Evolutionary conservation across 768 basidiomycete genomes (phyloP), one percentile per base, ranked within the genome.

Genomic region (Lactarius indigo): DNA sequence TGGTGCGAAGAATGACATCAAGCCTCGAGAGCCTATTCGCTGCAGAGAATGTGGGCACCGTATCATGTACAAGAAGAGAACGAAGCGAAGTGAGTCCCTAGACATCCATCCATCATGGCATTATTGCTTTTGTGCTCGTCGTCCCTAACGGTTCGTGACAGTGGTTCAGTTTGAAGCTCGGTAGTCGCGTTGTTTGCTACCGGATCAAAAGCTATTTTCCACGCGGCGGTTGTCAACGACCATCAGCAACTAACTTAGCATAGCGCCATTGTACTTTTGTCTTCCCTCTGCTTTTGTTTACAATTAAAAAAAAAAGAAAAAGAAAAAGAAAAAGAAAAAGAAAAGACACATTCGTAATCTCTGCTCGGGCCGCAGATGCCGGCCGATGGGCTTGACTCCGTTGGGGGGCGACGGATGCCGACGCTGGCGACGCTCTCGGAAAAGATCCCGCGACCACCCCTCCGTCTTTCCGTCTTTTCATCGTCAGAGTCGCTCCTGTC

Each of bases 41-140:
- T 98, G 96, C 79, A 84, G 91, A 71, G 94, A 98, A 75, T 98
- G 96, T 74, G 96, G 96, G 3, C 96, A 98, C 77, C 87, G 96
- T 61, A 96, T 98, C 76, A 95, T 98, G 93, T 98, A 97, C 79
- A 98, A 98, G 80, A 97, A 96, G 78, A 82, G 96, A 73, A 96
- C 95, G 28, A 92, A 85, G 74, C 83, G 94, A 82, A 96, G 96
- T 98, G 72, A 75, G 94, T 80, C 23, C 61, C 15, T 30, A 39
- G 63, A 54, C 15, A 26, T 39, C 65, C 57, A 23, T 39, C 65
- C 54, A 41, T 42, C 58, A 12, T 50, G 41, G 6, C 7, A 17
- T 52, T n/a, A 30, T 28, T 50, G 47, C 47, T 23, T 50, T 50
- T 26, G 47, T 50, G 23, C 20, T 54, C 35, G 35, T 37, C 57